phyloP scores from a whole-genome alignment of 345 rosid genomes.

The Carallia brachiata region DNA sequence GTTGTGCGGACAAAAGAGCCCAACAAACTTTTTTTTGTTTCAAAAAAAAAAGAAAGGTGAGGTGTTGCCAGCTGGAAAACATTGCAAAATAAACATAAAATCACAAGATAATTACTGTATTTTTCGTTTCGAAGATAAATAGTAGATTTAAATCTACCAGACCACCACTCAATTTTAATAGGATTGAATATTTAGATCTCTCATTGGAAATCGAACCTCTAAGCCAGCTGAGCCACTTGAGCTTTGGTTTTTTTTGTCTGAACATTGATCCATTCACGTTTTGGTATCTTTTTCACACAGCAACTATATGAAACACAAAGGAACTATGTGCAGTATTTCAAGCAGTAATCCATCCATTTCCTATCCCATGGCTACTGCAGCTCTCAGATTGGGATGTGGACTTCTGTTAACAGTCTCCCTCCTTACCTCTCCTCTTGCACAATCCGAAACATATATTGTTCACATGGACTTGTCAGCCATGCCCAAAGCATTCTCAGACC shows the following conservation, averaged over 20 bases:
- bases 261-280: neutral
- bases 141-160: no score
- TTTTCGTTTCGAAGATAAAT: no score
- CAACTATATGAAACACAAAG: no score
- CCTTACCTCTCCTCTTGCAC: constrained; percentile 8
- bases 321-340: neutral
- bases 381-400: neutral
- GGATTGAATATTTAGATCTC: no score
- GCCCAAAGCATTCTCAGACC: constrained; percentile 28
- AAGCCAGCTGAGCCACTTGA: no score
- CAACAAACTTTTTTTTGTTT: no score
- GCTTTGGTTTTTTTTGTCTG: neutral
- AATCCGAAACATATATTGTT: constrained; percentile 27
- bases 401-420: constrained; percentile 18
- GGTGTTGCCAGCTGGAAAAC: no score
- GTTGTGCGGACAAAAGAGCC: neutral
- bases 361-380: constrained; percentile 26
- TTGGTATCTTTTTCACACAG: neutral
- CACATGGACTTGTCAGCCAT: constrained; percentile 36
- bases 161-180: no score
- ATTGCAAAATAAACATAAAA: no score
- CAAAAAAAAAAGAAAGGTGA: no score
- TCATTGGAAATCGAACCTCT: no score
- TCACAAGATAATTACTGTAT: no score
- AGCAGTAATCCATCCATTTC: neutral